phyloP scores from a whole-genome alignment of 1,139 yeast species.

The Geotrichum phurueaensis region DNA sequence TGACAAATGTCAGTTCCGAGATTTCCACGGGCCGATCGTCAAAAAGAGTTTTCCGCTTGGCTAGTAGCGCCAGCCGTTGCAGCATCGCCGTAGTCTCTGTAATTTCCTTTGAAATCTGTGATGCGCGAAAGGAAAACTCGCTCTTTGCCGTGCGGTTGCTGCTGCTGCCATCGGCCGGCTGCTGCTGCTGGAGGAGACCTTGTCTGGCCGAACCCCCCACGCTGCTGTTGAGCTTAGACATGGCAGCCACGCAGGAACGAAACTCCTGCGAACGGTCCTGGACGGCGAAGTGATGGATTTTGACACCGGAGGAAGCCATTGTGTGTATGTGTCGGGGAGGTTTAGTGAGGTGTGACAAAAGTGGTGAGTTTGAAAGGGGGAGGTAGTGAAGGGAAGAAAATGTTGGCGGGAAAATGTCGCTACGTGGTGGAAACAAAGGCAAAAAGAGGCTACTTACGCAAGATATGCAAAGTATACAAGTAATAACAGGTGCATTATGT shows the following conservation, averaged over 20 bases:
- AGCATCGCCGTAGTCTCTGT: conserved; percentile 81
- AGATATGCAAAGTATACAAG: background rate
- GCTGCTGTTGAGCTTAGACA: conserved; percentile 51
- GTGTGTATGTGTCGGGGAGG: background rate
- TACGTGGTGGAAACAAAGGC: background rate
- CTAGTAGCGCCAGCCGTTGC: conserved; percentile 71
- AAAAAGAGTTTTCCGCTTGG: conserved; percentile 85
- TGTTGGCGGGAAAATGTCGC: background rate
- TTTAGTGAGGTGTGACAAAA: background rate
- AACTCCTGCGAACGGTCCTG: conserved; percentile 83
- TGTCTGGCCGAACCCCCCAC: conserved; percentile 27
- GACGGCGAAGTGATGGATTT: conserved; percentile 30
- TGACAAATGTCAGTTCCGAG: conserved; percentile 84
- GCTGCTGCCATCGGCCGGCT: conserved; percentile 8
- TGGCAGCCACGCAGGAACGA: conserved; percentile 73
- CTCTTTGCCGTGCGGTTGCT: conserved; percentile 38
- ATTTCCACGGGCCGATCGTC: conserved; percentile 94
- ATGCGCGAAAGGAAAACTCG: conserved; percentile 76
- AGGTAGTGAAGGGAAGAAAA: background rate
- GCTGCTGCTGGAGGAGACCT: conserved; percentile 14
- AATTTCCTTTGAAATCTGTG: conserved; percentile 80
- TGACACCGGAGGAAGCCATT: conserved; percentile 5
- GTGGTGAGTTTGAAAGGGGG: background rate
- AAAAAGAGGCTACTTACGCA: background rate
- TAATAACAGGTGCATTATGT: background rate